These are phyloP conservation scores for Lentinula guzmanii DNA, from an alignment of 768 basidiomycete species.

Conservation along the genomic window DNA sequence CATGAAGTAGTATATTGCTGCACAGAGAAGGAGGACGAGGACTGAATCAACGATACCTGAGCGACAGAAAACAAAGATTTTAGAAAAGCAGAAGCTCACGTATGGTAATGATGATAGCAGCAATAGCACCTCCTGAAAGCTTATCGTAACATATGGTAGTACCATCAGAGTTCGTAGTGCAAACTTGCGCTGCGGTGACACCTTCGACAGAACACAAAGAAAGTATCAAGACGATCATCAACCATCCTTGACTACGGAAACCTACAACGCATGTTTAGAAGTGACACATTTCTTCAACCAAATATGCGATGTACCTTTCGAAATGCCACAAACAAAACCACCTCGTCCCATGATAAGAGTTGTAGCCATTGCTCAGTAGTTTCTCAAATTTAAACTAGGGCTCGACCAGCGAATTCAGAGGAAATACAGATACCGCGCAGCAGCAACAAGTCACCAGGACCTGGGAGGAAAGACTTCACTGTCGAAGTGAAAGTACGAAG, in stretches of 20 bases:
- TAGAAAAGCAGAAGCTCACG: neutral
- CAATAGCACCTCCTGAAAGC: slow-evolving; percentile 1
- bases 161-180: neutral
- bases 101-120: neutral
- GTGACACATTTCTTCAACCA: neutral
- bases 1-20: neutral
- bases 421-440: neutral
- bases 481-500: slow-evolving; percentile 1
- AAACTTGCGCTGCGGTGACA: neutral
- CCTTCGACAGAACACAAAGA: neutral
- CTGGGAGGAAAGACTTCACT: neutral
- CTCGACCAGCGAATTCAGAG: slow-evolving; percentile 4
- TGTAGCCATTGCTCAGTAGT: neutral
- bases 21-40: neutral
- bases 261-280: neutral
- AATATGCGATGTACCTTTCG: neutral
- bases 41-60: neutral
- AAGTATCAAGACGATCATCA: neutral
- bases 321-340: neutral
- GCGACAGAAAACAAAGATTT: neutral
- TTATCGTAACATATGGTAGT: neutral
- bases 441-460: slow-evolving; percentile 5
- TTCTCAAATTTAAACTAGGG: neutral
- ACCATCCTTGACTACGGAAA: neutral
- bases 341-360: neutral